These are phyloP conservation scores for Curvularia verruculosa DNA, from an alignment of 2,329 filamentous ascomycete genomes.

Conservation along the genomic window DNA sequence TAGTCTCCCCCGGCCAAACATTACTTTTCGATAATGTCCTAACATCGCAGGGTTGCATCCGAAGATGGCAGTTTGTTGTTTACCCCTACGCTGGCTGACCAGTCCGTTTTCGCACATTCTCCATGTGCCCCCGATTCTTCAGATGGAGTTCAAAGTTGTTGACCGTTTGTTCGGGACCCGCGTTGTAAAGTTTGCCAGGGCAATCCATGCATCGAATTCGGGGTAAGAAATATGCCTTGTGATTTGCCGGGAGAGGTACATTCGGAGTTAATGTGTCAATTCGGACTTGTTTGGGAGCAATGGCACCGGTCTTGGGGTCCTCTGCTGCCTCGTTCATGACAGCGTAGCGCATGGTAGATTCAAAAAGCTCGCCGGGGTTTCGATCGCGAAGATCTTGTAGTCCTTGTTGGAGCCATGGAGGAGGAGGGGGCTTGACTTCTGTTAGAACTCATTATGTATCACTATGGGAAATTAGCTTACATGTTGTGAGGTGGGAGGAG, in stretches of 20 bases:
- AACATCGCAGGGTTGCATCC: not conserved
- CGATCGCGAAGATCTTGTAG: constrained; percentile 71
- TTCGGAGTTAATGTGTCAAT: constrained; percentile 54
- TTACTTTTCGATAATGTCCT: constrained; percentile 11
- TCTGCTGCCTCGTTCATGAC: constrained; percentile 67
- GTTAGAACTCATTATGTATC: constrained; percentile 21
- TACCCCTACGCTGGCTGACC: constrained; percentile 22
- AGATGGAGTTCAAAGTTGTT: constrained; percentile 93
- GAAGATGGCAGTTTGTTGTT: not conserved
- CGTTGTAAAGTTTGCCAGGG: constrained; percentile 91
- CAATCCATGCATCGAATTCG: constrained; percentile 92
- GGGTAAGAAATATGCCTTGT: constrained; percentile 83
- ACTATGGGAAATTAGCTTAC: constrained; percentile 58
- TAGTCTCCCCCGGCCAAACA: constrained; percentile 8
- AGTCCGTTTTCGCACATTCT: constrained; percentile 44
- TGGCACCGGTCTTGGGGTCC: constrained; percentile 62
- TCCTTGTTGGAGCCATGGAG: constrained; percentile 80
- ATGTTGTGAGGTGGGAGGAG: constrained; percentile 63
- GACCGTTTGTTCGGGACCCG: constrained; percentile 81
- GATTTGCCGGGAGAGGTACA: constrained; percentile 63
- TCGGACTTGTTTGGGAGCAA: constrained; percentile 58
- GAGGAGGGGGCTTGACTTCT: constrained; percentile 76
- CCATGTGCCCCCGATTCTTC: constrained; percentile 75
- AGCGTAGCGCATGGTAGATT: constrained; percentile 88
- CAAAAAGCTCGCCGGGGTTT: constrained; percentile 84